phyloP scores from a whole-genome alignment of 139 green algal genomes.

The Parachlorella kessleri region DNA sequence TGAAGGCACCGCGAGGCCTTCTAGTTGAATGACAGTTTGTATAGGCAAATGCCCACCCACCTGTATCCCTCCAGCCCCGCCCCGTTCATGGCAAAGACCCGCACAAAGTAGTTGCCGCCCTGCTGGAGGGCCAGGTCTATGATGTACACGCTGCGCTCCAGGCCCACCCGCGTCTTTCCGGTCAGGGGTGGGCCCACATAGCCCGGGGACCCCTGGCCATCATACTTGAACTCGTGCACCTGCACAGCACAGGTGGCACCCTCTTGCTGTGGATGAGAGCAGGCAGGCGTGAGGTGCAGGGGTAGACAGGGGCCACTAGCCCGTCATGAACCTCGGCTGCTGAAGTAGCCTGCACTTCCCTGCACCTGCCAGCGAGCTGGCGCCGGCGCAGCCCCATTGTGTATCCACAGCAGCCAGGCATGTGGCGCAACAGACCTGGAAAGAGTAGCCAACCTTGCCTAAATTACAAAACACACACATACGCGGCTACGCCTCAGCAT shows the following conservation, averaged over 20 bases:
- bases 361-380: no score
- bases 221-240: slow-evolving; percentile 37
- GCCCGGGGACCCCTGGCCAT: background rate
- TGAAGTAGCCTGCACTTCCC: no score
- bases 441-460: background rate
- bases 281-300: no score
- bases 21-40: no score
- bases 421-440: background rate
- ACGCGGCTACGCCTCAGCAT: background rate
- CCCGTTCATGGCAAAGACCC: slow-evolving; percentile 49
- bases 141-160: slow-evolving; percentile 14
- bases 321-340: no score
- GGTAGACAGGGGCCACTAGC: no score
- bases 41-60: background rate
- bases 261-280: no score
- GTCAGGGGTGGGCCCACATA: slow-evolving; percentile 33
- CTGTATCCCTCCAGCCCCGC: slow-evolving; percentile 39
- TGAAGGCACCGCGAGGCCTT: slow-evolving; percentile 7
- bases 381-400: no score
- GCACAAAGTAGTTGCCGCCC: slow-evolving; percentile 37
- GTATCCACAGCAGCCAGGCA: no score
- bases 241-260: no score
- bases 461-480: background rate
- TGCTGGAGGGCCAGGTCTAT: slow-evolving; percentile 6
- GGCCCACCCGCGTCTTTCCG: slow-evolving; percentile 16